Conservation (phyloP, 192 early-diverging fungal genomes). For the Rhizophagus clarus region DNA sequence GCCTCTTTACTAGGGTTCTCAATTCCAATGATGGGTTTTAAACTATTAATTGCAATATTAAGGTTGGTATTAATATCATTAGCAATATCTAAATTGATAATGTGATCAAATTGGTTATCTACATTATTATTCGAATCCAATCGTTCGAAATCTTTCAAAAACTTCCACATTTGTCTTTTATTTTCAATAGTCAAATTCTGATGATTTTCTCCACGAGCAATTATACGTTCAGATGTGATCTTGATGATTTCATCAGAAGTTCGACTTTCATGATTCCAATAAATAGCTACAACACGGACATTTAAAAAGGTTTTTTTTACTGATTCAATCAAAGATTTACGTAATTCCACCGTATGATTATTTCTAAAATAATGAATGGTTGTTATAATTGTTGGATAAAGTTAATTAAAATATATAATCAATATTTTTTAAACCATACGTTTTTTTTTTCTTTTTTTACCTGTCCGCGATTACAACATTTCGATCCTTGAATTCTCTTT, state of each 20-base stretch:
- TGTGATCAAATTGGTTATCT: constrained; percentile 56
- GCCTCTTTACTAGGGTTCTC: constrained; percentile 38
- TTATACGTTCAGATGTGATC: constrained; percentile 58
- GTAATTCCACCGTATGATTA: constrained; percentile 64
- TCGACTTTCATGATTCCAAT: constrained; percentile 68
- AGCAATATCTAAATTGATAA: constrained; percentile 59
- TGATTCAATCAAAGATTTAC: constrained; percentile 48
- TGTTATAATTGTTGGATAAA: neutral
- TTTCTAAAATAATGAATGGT: constrained; percentile 37
- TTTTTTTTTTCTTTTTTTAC: constrained; percentile 33
- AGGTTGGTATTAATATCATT: constrained; percentile 53
- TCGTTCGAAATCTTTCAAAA: constrained; percentile 54
- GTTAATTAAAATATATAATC: constrained; percentile 8
- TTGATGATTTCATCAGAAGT: constrained; percentile 50
- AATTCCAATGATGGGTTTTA: constrained; percentile 39
- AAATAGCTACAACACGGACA: constrained; percentile 70
- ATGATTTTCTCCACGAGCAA: constrained; percentile 75
- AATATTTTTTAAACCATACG: no score
- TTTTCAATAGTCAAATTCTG: constrained; percentile 73
- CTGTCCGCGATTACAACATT: constrained; percentile 78
- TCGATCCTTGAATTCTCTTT: constrained; percentile 55
- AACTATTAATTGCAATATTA: constrained; percentile 40
- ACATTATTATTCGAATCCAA: constrained; percentile 52
- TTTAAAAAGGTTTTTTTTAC: constrained; percentile 60
- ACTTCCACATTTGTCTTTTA: constrained; percentile 57